Evolutionary conservation across 2,329 filamentous ascomycete genomes (phyloP).

Genomic region (Alternaria ventricosa): DNA sequence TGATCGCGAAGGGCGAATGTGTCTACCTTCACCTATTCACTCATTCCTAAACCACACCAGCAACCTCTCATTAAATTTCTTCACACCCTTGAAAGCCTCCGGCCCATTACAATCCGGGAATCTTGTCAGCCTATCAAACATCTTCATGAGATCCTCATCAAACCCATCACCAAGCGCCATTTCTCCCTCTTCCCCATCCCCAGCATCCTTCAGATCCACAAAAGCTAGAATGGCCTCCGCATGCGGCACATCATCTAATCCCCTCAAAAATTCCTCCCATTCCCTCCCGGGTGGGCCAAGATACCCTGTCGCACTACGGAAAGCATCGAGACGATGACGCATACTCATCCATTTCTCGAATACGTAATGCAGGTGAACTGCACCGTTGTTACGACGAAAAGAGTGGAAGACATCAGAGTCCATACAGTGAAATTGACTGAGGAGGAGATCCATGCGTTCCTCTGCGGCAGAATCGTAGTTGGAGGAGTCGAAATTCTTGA

Average conservation of each 20-base stretch:
- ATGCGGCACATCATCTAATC: not conserved
- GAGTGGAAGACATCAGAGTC: constrained; percentile 1
- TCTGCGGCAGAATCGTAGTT: constrained; percentile 9
- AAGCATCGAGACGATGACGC: constrained; percentile 8
- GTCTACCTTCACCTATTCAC: not conserved
- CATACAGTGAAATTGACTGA: constrained; percentile 10
- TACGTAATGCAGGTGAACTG: too few relatives aligned
- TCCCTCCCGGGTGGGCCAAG: constrained; percentile 8
- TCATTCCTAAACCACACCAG: constrained; percentile 13
- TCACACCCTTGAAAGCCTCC: constrained; percentile 11
- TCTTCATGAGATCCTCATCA: constrained; percentile 11
- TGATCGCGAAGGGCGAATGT: not conserved
- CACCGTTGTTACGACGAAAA: too few relatives aligned
- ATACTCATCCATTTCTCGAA: constrained; percentile 17
- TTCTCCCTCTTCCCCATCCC: not conserved
- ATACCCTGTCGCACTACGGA: constrained; percentile 9
- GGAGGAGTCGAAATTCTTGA: constrained; percentile 6
- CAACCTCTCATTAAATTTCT: constrained; percentile 13
- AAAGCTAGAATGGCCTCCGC: constrained; percentile 15
- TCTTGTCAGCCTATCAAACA: constrained; percentile 19
- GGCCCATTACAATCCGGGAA: constrained; percentile 14
- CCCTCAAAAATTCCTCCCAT: constrained; percentile 14
- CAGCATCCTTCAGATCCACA: constrained; percentile 3
- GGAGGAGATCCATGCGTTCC: constrained; percentile 13
- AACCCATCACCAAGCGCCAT: not conserved